Base-by-base conservation (phyloP, 2,329 filamentous ascomycete genomes). In the Sclerotinia nivalis region DNA sequence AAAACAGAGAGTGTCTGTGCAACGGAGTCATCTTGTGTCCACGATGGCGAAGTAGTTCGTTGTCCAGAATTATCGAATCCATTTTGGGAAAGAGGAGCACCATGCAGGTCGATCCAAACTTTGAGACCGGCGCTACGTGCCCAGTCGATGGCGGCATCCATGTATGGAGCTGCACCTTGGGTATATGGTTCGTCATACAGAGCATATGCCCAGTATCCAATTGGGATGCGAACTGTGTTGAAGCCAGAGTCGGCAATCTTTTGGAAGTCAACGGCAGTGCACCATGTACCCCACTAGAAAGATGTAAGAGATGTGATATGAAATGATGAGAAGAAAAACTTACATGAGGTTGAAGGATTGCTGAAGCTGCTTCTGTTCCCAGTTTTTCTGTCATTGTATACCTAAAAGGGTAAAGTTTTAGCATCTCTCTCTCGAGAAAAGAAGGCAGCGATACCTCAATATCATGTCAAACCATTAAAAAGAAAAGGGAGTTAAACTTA, bases 11-110 rank as follows among this genome's bases (percentile, higher is more conserved):
- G 78, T 1, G 86, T 87, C 61, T 83, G 80, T n/a, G 79, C 71
- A 9, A 85, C 80, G 0, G 82, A 85, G 71, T 83, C 78, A 43
- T 83, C 84, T 45, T 79, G 76, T 71, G 82, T 81, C 81, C 83
- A 87, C 6, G 77, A 77, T 71, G 81, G 82, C 22, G 69, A 81
- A 64, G 72, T 73, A 64, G 80, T 80, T 73, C 80, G 80, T 70
- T 85, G 83, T 2, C 88, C 88, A 54, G 84, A 87, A 77, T 89
- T 89, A 77, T 89, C 87, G 75, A 86, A 89, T 13, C 87, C 87
- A 72, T 89, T 88, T 74, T 88, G 87, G 2, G 82, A 84, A 54
- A 83, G 83, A 20, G 84, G 86, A 4, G 83, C 84, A 47, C 85
- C 86, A 75, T 89, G 87, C 9, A 88, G 80, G 73, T 89, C 87